phyloP scores from a whole-genome alignment of 345 rosid genomes.

The Eucalyptus sp. region DNA sequence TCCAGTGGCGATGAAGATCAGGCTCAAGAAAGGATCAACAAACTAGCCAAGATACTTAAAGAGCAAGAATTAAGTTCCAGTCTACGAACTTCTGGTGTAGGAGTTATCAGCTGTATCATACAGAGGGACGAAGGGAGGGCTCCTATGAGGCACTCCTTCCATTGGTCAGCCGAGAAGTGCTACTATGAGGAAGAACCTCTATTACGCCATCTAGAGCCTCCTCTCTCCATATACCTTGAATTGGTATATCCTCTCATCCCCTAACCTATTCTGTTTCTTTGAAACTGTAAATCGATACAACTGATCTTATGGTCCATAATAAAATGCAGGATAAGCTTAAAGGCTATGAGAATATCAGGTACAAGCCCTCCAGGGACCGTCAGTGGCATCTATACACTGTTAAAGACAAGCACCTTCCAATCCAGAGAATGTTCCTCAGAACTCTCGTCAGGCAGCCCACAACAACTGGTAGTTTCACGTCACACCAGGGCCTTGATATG shows the following conservation, averaged over 20 bases:
- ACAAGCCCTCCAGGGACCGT: conserved; percentile 76
- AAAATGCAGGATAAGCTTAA: conserved; percentile 82
- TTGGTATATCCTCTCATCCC: conserved; percentile 41
- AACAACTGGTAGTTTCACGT: conserved; percentile 34
- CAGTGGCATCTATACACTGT: conserved; percentile 95
- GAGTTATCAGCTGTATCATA: conserved; percentile 92
- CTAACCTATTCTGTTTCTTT: not conserved
- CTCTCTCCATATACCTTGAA: conserved; percentile 91
- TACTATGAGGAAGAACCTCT: conserved; percentile 89
- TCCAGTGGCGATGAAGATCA: conserved; percentile 99
- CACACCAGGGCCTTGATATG: conserved; percentile 46
- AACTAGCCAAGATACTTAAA: conserved; percentile 91
- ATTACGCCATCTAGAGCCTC: conserved; percentile 96
- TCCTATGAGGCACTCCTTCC: conserved; percentile 97
- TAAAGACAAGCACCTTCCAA: conserved; percentile 66
- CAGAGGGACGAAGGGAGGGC: conserved; percentile 98
- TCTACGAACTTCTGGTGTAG: conserved; percentile 74
- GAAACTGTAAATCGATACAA: not conserved
- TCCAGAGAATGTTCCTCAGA: conserved; percentile 92
- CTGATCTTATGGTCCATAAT: not conserved
- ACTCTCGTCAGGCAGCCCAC: conserved; percentile 89
- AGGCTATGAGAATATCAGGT: conserved; percentile 63
- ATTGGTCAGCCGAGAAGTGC: conserved; percentile 76
- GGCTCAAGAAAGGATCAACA: conserved; percentile 93
- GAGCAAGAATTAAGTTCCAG: conserved; percentile 68